Percentiles rank a stretch among this genome's conserved stretches.
Evolutionary conservation across 306 rosid genomes (phyloP).

Genomic region (Adenanthera pavonina): DNA sequence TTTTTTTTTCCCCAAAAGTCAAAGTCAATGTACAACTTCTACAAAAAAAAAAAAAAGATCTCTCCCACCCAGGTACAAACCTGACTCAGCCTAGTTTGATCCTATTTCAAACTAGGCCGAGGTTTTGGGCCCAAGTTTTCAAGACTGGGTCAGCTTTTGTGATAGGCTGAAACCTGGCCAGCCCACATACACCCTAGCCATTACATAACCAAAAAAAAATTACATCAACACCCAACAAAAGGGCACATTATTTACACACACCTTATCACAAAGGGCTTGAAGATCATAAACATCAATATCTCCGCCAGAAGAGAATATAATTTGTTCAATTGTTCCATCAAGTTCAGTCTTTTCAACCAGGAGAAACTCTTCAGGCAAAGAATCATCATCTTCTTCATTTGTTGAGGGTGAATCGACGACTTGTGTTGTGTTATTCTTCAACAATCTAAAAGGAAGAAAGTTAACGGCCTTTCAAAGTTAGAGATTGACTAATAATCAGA

Average conservation of each 20-base stretch:
- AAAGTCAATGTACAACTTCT: background rate
- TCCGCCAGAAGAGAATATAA: slow-evolving; percentile 90
- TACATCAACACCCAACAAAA: slow-evolving; percentile 35
- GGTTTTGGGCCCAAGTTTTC: background rate
- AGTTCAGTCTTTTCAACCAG: slow-evolving; percentile 80
- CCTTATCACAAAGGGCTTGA: slow-evolving; percentile 89
- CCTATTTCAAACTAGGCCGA: background rate
- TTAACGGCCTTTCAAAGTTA: slow-evolving; percentile 13
- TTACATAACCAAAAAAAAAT: background rate
- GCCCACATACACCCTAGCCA: background rate
- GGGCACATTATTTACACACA: slow-evolving; percentile 43
- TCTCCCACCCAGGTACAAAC: background rate
- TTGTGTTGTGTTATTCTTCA: slow-evolving; percentile 69
- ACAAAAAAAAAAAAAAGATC: background rate
- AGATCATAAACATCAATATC: slow-evolving; percentile 90
- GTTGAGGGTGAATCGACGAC: slow-evolving; percentile 66
- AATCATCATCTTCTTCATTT: slow-evolving; percentile 73
- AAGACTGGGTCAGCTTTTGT: background rate
- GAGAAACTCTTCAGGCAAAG: slow-evolving; percentile 80
- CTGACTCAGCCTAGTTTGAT: background rate
- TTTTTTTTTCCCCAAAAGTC: background rate
- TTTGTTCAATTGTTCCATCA: slow-evolving; percentile 85
- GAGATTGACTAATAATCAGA: slow-evolving; percentile 27
- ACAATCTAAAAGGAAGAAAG: slow-evolving; percentile 56
- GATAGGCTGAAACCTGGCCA: background rate